Conservation (phyloP, 1,284 basidiomycete genomes). For the Pholiota adiposa region DNA sequence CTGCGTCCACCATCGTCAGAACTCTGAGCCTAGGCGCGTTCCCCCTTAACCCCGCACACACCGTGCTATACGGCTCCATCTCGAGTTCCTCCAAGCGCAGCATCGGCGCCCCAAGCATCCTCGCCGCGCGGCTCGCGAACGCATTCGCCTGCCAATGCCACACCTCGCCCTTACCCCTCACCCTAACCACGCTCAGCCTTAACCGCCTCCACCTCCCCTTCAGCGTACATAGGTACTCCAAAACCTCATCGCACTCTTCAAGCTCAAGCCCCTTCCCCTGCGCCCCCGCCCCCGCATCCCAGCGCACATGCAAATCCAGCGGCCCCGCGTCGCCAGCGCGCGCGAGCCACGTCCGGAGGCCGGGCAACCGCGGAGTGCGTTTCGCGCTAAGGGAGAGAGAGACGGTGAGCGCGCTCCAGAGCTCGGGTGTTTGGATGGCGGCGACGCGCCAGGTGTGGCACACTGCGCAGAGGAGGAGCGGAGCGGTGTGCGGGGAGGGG, state of each 20-base stretch:
- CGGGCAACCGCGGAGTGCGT: background rate
- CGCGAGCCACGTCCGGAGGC: conserved; percentile 10
- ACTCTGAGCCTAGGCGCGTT: conserved; percentile 1
- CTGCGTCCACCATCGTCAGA: conserved; percentile 8
- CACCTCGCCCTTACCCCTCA: too few relatives aligned
- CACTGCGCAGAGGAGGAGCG: conserved; percentile 11
- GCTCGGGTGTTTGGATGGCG: conserved; percentile 8
- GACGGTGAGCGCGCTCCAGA: conserved; percentile 12
- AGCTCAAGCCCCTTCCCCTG: too few relatives aligned
- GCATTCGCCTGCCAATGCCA: conserved; percentile 13
- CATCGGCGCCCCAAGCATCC: conserved; percentile 7
- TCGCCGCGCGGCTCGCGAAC: conserved; percentile 10
- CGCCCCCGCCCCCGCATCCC: conserved; percentile 10
- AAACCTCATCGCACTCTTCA: conserved; percentile 6
- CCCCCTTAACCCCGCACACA: conserved; percentile 5
- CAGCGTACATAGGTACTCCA: conserved; percentile 9
- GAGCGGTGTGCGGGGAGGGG: background rate
- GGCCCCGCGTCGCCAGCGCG: conserved; percentile 11
- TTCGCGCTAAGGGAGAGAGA: conserved; percentile 9
- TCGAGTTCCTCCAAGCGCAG: background rate
- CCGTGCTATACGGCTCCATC: background rate
- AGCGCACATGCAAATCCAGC: conserved; percentile 11
- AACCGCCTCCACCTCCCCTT: conserved; percentile 10
- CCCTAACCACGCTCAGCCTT: conserved; percentile 5
- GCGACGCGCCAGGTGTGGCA: conserved; percentile 11